Percentiles rank a stretch among this genome's conserved stretches.
These are phyloP conservation scores for Colletotrichum navitas DNA, from an alignment of 2,329 filamentous ascomycete species.

Conservation along the genomic window DNA sequence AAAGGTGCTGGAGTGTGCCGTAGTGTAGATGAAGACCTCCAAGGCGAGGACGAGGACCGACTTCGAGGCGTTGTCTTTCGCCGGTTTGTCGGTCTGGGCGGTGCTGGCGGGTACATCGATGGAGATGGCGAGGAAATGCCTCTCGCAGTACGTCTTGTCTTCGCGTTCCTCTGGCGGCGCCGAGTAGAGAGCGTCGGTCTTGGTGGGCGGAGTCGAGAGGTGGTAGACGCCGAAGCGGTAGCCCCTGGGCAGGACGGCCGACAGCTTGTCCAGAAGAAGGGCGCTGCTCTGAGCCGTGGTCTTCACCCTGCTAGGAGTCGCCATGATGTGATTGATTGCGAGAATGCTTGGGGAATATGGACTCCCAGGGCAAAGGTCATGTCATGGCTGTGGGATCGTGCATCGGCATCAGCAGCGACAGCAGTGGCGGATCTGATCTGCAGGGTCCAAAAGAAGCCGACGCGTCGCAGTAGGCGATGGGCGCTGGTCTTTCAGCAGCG, in stretches of 20 bases:
- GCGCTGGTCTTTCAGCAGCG: constrained; percentile 24
- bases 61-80: constrained; percentile 44
- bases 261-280: constrained; percentile 56
- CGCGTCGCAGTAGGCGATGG: constrained; percentile 23
- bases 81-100: constrained; percentile 20
- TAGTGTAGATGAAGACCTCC: constrained; percentile 90
- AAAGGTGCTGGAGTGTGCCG: constrained; percentile 82
- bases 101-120: constrained; percentile 51
- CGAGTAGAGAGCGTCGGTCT: constrained; percentile 81
- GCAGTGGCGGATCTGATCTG: neutral
- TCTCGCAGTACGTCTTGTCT: constrained; percentile 87
- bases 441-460: constrained; percentile 6
- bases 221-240: constrained; percentile 81
- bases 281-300: constrained; percentile 46
- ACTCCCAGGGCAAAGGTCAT: neutral
- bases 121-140: constrained; percentile 76
- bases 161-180: constrained; percentile 78
- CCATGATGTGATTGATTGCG: constrained; percentile 44
- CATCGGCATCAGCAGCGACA: neutral
- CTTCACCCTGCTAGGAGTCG: constrained; percentile 31
- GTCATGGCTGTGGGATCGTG: constrained; percentile 13
- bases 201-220: constrained; percentile 85
- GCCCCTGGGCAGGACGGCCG: constrained; percentile 65
- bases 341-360: neutral
- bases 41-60: constrained; percentile 84